Evolutionary conservation across 441 rosid species (phyloP).

Genomic region (Mallotus japonicus): DNA sequence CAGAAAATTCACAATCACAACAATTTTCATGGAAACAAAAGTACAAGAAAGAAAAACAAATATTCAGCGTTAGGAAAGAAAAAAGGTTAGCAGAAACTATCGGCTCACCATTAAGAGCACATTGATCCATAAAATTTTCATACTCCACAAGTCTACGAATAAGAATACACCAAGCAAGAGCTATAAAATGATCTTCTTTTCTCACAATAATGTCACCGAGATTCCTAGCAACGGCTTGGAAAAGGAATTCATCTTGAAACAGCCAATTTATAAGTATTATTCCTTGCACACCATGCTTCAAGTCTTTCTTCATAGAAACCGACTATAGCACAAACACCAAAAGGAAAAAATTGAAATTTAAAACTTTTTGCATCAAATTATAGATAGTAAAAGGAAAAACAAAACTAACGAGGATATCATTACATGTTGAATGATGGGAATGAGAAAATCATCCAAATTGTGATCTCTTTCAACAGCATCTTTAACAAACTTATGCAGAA

Average conservation of each 20-base stretch:
- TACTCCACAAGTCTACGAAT: slow-evolving; percentile 60
- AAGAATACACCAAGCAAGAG: slow-evolving; percentile 89
- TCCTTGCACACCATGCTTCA: slow-evolving; percentile 49
- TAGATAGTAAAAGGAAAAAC: neutral
- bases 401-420: neutral
- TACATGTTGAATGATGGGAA: slow-evolving; percentile 80
- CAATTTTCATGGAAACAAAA: slow-evolving; percentile 16
- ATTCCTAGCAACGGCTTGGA: slow-evolving; percentile 43
- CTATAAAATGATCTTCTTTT: slow-evolving; percentile 65
- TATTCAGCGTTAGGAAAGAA: neutral
- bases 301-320: slow-evolving; percentile 49
- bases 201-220: slow-evolving; percentile 46
- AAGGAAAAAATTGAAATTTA: neutral
- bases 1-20: slow-evolving; percentile 12
- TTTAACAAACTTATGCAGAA: slow-evolving; percentile 51
- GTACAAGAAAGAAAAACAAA: neutral
- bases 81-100: slow-evolving; percentile 2
- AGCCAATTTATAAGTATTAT: slow-evolving; percentile 66
- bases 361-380: neutral
- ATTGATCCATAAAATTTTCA: slow-evolving; percentile 46
- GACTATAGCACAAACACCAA: slow-evolving; percentile 37
- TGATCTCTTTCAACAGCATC: slow-evolving; percentile 54
- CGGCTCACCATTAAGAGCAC: slow-evolving; percentile 51
- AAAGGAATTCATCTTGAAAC: slow-evolving; percentile 66
- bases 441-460: slow-evolving; percentile 54